Evolutionary conservation across 257 asterid species (phyloP).

Genomic region (Fraxinus cuspidata): DNA sequence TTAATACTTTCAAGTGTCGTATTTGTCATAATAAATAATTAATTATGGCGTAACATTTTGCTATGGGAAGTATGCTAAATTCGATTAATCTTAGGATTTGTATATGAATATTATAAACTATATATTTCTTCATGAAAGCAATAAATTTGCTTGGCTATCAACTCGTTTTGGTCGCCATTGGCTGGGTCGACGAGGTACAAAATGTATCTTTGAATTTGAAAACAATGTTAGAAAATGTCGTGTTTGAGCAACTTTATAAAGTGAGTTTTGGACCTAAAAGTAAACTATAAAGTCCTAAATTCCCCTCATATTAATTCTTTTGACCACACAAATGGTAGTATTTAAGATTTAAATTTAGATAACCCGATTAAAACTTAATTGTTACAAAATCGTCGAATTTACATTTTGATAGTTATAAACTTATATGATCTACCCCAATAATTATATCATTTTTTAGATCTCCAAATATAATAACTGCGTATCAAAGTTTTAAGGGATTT

Average conservation of each 20-base stretch:
- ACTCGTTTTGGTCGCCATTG: conserved; percentile 38
- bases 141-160: conserved; percentile 43
- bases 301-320: background rate
- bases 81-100: conserved; percentile 13
- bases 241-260: background rate
- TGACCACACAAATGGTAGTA: background rate
- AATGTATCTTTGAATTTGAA: background rate
- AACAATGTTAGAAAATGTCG: background rate
- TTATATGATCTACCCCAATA: too few species aligned
- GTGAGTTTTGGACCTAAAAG: background rate
- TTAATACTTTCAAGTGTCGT: background rate
- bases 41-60: background rate
- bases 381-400: too few species aligned
- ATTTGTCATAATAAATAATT: background rate
- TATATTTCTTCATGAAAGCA: background rate
- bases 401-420: too few species aligned
- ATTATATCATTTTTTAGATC: too few species aligned
- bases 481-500: too few species aligned
- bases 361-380: too few species aligned
- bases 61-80: background rate
- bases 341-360: too few species aligned
- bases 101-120: background rate
- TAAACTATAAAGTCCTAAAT: too few species aligned
- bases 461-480: too few species aligned
- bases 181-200: conserved; percentile 26